A percentile compares a stretch with the other conserved stretches of the same genome.
These are phyloP conservation scores for Ascochyta rabiei DNA, from an alignment of 2,329 filamentous ascomycete species.

Conservation along the genomic window DNA sequence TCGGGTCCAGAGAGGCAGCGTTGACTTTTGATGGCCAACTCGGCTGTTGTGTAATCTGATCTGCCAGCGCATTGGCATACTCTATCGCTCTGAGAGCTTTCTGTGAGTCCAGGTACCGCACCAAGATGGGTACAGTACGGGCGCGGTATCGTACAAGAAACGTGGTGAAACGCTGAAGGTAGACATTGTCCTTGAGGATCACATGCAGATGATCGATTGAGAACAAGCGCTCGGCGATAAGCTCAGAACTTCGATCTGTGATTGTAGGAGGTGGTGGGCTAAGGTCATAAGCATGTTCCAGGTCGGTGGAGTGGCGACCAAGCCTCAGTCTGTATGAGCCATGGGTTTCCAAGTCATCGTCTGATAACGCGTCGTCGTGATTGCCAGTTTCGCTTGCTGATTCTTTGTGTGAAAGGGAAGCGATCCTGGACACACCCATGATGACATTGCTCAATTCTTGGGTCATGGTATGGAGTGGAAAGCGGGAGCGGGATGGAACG, in stretches of 20 bases:
- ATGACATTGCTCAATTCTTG: conserved; percentile 6
- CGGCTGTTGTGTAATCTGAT: conserved; percentile 57
- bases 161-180: conserved; percentile 67
- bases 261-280: conserved; percentile 30
- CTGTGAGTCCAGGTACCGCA: conserved; percentile 71
- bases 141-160: conserved; percentile 66
- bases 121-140: conserved; percentile 65
- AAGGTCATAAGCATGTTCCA: conserved; percentile 30
- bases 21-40: conserved; percentile 42
- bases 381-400: conserved; percentile 12
- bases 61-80: conserved; percentile 70
- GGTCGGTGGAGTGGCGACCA: conserved; percentile 18
- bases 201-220: conserved; percentile 66
- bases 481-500: conserved; percentile 6
- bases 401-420: conserved; percentile 9
- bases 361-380: neutral
- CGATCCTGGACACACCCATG: neutral
- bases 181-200: conserved; percentile 66
- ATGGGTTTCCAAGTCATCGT: neutral
- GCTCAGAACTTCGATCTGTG: conserved; percentile 51
- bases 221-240: conserved; percentile 66
- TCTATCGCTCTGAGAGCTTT: conserved; percentile 72
- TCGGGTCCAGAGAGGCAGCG: conserved; percentile 58
- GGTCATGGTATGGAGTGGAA: conserved; percentile 7
- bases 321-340: neutral